These are phyloP conservation scores for Naganishia liquefaciens DNA, from an alignment of 1,284 basidiomycete genomes.

Conservation along the genomic window DNA sequence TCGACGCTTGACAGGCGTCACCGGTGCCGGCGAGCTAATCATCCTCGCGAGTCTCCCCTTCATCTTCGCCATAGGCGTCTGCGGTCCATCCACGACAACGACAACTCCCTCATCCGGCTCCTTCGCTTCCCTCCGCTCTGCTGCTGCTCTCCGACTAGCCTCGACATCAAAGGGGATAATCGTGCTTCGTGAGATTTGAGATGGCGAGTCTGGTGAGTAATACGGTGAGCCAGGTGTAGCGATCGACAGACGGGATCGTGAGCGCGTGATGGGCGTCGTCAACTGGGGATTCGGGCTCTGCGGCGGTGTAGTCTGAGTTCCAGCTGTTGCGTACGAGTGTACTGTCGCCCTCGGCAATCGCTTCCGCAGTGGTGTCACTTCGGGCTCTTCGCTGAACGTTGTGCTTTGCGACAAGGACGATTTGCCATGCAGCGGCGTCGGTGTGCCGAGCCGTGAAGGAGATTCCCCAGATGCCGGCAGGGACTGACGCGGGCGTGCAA, in stretches of 20 bases:
- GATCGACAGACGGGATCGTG: slow-evolving; percentile 16
- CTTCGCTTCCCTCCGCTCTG: neutral
- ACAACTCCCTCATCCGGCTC: slow-evolving; percentile 16
- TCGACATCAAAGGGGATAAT: slow-evolving; percentile 31
- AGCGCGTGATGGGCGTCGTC: slow-evolving; percentile 7
- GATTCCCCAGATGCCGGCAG: slow-evolving; percentile 11
- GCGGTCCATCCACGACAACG: slow-evolving; percentile 1
- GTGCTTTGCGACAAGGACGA: slow-evolving; percentile 15
- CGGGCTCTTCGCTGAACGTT: slow-evolving; percentile 4
- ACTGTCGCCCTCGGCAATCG: slow-evolving; percentile 19
- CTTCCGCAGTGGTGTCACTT: slow-evolving; percentile 2
- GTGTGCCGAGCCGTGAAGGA: slow-evolving; percentile 9
- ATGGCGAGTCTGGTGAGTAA: slow-evolving; percentile 27
- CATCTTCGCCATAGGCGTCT: slow-evolving; percentile 10
- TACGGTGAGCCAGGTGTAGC: slow-evolving; percentile 29
- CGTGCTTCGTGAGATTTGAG: slow-evolving; percentile 27
- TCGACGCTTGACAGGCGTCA: slow-evolving; percentile 19
- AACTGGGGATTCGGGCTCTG: neutral
- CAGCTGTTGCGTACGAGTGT: slow-evolving; percentile 7
- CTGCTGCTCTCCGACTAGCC: slow-evolving; percentile 24
- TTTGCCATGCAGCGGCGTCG: slow-evolving; percentile 19
- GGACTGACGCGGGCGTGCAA: slow-evolving; percentile 20
- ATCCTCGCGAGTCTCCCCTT: slow-evolving; percentile 18
- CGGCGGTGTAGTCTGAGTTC: slow-evolving; percentile 10
- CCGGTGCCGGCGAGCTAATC: slow-evolving; percentile 3